Percentiles rank a stretch among this genome's conserved stretches.
These are phyloP conservation scores for Pichia membranifaciens DNA, from an alignment of 805 yeast genomes.

Conservation along the genomic window DNA sequence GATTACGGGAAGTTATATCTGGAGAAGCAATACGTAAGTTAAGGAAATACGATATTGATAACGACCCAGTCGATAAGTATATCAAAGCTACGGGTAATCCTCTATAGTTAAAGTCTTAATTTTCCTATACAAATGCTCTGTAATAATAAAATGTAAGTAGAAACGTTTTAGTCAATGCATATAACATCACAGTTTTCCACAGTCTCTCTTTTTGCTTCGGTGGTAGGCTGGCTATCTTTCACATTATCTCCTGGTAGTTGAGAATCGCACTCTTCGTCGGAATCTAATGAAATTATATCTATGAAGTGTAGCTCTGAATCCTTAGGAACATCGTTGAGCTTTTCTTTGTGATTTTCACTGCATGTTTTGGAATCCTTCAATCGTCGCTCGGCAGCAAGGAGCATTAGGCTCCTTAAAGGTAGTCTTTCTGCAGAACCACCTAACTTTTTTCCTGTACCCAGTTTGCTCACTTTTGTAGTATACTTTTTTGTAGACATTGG, in stretches of 20 bases:
- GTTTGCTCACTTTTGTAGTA: conserved; percentile 35
- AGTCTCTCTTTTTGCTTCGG: too few relatives aligned
- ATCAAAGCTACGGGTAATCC: conserved; percentile 36
- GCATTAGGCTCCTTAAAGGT: conserved; percentile 38
- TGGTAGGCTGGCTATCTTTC: too few relatives aligned
- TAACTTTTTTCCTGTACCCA: conserved; percentile 23
- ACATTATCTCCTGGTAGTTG: too few relatives aligned
- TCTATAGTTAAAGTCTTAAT: conserved; percentile 17
- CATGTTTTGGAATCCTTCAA: conserved; percentile 49
- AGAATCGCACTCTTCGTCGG: conserved; percentile 8
- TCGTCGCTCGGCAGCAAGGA: conserved; percentile 61
- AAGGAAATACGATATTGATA: conserved; percentile 41
- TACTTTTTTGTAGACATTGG: conserved; percentile 37
- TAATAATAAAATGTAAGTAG: too few relatives aligned
- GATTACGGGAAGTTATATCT: conserved; percentile 51
- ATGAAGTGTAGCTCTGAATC: conserved; percentile 40
- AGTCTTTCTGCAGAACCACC: not conserved
- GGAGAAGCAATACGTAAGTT: conserved; percentile 40
- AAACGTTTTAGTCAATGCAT: too few relatives aligned
- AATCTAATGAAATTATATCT: conserved; percentile 22
- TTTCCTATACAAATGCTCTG: too few relatives aligned
- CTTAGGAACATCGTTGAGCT: conserved; percentile 32
- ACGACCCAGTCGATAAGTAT: conserved; percentile 54
- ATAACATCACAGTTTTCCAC: too few relatives aligned
- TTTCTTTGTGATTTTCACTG: conserved; percentile 19